Percentiles rank a stretch among this genome's conserved stretches.
phyloP scores from a whole-genome alignment of 1,284 basidiomycete species.

The Afroboletus lepidellus region DNA sequence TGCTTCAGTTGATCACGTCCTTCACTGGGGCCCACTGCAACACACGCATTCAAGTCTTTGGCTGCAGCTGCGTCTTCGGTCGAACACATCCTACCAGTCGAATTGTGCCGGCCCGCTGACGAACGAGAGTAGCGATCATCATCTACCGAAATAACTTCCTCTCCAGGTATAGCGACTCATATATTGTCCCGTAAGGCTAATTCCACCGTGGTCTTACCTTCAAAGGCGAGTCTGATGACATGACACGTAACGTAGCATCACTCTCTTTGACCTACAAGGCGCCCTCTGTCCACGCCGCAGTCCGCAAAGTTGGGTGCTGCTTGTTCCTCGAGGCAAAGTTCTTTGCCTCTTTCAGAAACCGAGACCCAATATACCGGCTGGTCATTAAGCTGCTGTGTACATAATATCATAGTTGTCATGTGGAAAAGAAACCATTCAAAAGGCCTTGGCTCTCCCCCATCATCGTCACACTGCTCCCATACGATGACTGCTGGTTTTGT shows the following conservation, averaged over 20 bases:
- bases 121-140: neutral
- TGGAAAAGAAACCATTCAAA: neutral
- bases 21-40: no score
- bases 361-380: neutral
- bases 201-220: neutral
- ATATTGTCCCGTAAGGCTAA: neutral
- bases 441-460: neutral
- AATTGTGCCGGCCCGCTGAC: neutral
- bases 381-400: neutral
- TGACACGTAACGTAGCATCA: neutral
- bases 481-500: conserved; percentile 7
- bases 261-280: neutral
- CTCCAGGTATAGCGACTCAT: neutral
- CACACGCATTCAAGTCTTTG: no score
- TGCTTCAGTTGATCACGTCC: no score
- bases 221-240: neutral
- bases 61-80: no score
- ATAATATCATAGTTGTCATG: neutral
- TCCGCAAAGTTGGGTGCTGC: neutral
- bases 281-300: neutral
- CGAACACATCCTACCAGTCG: no score
- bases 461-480: neutral
- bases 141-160: neutral
- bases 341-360: no score
- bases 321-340: neutral